Evolutionary conservation across 148 eudicot genomes (phyloP).

Genomic region (Silene latifolia): DNA sequence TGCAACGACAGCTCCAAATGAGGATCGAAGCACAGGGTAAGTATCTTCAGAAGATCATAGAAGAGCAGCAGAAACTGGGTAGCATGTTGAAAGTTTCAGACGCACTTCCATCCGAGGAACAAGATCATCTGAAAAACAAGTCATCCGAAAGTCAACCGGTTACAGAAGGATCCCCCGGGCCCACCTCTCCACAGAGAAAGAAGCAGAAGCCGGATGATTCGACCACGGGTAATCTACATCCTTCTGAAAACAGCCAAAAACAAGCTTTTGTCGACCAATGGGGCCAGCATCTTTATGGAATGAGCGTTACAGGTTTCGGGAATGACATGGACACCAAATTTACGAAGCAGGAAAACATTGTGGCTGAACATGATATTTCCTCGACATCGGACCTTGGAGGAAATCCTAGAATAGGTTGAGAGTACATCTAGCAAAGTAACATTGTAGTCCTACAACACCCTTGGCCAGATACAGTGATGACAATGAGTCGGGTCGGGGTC

Average conservation of each 20-base stretch:
- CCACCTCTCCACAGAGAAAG: constrained; percentile 39
- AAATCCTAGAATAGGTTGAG: constrained; percentile 27
- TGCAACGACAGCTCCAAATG: constrained; percentile 83
- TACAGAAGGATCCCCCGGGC: constrained; percentile 29
- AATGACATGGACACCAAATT: no score
- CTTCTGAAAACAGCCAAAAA: constrained; percentile 20
- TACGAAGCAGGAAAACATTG: constrained; percentile 27
- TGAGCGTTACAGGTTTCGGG: constrained; percentile 26
- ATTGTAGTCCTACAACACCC: no score
- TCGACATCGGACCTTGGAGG: constrained; percentile 12
- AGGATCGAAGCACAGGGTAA: constrained; percentile 90
- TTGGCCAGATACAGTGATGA: no score
- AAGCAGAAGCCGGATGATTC: constrained; percentile 45
- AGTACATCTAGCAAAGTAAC: constrained; percentile 10
- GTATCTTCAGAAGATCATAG: constrained; percentile 85
- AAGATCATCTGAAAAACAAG: constrained; percentile 20
- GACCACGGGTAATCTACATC: constrained; percentile 14
- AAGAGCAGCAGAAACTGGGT: constrained; percentile 72
- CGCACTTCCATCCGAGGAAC: constrained; percentile 28
- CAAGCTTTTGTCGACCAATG: constrained; percentile 25
- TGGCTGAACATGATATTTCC: constrained; percentile 19
- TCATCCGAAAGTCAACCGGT: constrained; percentile 31
- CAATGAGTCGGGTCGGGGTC: no score
- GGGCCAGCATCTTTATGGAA: constrained; percentile 27
- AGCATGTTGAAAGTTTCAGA: constrained; percentile 39